Evolutionary conservation across 129 eudicot species (phyloP).

Genomic region (Scalesia atractyloides): DNA sequence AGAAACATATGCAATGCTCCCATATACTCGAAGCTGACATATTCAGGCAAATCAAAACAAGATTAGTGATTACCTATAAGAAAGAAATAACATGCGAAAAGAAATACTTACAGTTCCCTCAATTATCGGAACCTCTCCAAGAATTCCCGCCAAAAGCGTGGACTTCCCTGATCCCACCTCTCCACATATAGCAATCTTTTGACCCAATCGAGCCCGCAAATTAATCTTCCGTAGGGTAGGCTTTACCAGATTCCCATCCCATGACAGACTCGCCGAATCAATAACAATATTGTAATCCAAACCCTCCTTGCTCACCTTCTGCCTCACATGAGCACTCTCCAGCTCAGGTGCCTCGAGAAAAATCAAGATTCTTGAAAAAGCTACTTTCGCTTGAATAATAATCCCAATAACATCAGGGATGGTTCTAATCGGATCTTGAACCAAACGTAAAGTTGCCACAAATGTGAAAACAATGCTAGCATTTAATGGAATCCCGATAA

Average conservation of each 20-base stretch:
- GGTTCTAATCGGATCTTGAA: constrained; percentile 84
- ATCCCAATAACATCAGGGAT: constrained; percentile 93
- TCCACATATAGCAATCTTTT: constrained; percentile 88
- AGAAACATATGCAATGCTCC: constrained; percentile 84
- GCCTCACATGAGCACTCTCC: constrained; percentile 54
- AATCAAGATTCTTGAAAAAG: constrained; percentile 71
- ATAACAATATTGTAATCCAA: constrained; percentile 40
- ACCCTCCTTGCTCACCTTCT: constrained; percentile 32
- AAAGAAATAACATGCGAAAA: not conserved
- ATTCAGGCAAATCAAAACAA: constrained; percentile 13
- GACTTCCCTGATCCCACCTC: constrained; percentile 99
- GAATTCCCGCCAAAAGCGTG: constrained; percentile 83
- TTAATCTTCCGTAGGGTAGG: constrained; percentile 62
- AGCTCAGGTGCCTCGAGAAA: constrained; percentile 93
- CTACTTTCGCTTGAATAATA: constrained; percentile 87
- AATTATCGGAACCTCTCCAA: constrained; percentile 84
- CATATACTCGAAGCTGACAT: constrained; percentile 65
- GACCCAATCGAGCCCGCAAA: constrained; percentile 63
- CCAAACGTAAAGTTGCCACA: constrained; percentile 88
- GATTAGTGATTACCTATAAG: constrained; percentile 1
- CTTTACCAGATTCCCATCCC: constrained; percentile 65
- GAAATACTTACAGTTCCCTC: constrained; percentile 72
- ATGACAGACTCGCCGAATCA: constrained; percentile 65
- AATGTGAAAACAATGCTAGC: constrained; percentile 95
- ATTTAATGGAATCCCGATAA: constrained; percentile 64